Conservation (phyloP, 2,329 filamentous ascomycete species). For the Fusarium secorum region DNA sequence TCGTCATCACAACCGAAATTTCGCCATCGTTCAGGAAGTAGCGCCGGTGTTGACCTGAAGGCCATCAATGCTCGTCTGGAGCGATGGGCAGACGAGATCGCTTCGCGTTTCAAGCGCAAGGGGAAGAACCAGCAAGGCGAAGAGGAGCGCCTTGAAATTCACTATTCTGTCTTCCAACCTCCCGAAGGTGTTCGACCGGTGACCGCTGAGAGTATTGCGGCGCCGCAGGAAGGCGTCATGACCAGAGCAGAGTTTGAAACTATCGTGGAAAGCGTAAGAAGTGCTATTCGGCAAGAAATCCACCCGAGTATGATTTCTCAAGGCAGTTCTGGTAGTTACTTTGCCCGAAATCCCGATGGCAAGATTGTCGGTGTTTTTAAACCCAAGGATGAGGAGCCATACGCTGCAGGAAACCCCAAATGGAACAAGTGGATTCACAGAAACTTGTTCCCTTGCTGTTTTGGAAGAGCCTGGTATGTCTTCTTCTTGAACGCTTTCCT, state of each 20-base stretch:
- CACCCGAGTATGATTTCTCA: slow-evolving; percentile 97
- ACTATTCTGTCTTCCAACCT: slow-evolving; percentile 95
- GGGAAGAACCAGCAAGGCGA: slow-evolving; percentile 76
- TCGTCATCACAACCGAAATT: slow-evolving; percentile 51
- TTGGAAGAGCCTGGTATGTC: slow-evolving; percentile 83
- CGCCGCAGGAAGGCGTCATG: slow-evolving; percentile 70
- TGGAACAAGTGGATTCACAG: slow-evolving; percentile 99
- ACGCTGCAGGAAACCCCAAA: slow-evolving; percentile 95
- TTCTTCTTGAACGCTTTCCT: background rate
- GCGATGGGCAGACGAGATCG: slow-evolving; percentile 97
- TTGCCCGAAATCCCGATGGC: slow-evolving; percentile 88
- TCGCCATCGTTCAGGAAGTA: slow-evolving; percentile 65
- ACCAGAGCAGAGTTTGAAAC: slow-evolving; percentile 84
- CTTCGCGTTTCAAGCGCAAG: slow-evolving; percentile 92
- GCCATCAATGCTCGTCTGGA: slow-evolving; percentile 96
- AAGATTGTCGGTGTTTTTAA: slow-evolving; percentile 99
- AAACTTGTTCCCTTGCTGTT: slow-evolving; percentile 97
- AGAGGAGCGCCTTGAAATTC: slow-evolving; percentile 91
- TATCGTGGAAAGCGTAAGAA: slow-evolving; percentile 86
- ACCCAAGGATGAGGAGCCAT: slow-evolving; percentile 98
- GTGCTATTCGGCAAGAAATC: slow-evolving; percentile 87
- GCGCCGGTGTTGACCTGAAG: slow-evolving; percentile 94
- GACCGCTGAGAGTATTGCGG: slow-evolving; percentile 76
- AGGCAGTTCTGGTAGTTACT: slow-evolving; percentile 97
- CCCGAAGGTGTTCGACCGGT: slow-evolving; percentile 86